Evolutionary conservation across 495 filamentous ascomycete species (phyloP).

Genomic region (Sabuloglossum arenarium): DNA sequence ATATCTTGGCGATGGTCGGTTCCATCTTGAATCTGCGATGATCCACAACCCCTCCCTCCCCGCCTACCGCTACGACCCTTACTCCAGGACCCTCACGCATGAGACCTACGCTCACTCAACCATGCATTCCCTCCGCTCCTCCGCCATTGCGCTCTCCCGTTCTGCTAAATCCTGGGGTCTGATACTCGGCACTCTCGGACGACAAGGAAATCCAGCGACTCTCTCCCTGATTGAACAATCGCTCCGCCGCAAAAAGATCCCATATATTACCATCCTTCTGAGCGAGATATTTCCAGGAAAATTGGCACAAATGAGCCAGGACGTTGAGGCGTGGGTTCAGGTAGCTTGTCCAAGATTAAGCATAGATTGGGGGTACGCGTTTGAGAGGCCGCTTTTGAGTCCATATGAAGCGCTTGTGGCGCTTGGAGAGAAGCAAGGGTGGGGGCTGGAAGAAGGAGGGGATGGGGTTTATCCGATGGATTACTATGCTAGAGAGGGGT

Average conservation of each 20-base stretch:
- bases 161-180: conserved; percentile 61
- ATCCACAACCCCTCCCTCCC: conserved; percentile 85
- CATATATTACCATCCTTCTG: conserved; percentile 63
- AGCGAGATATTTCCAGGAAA: conserved; percentile 95
- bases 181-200: conserved; percentile 76
- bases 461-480: conserved; percentile 79
- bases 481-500: conserved; percentile 82
- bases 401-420: conserved; percentile 91
- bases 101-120: conserved; percentile 80
- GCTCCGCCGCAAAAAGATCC: conserved; percentile 43
- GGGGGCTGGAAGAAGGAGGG: conserved; percentile 36
- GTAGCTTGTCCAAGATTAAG: conserved; percentile 86
- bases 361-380: conserved; percentile 98
- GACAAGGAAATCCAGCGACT: conserved; percentile 90
- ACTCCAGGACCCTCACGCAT: conserved; percentile 72
- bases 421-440: conserved; percentile 52
- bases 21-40: conserved; percentile 96
- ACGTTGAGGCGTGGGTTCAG: conserved; percentile 95
- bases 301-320: conserved; percentile 61
- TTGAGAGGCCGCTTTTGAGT: conserved; percentile 67
- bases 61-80: conserved; percentile 93
- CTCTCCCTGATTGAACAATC: conserved; percentile 66
- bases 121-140: conserved; percentile 59
- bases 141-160: conserved; percentile 55
- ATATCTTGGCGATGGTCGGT: conserved; percentile 88